Evolutionary conservation across 768 basidiomycete genomes (phyloP), one percentile per base, ranked within the genome.

Genomic region (Boletus rubroflammeus): DNA sequence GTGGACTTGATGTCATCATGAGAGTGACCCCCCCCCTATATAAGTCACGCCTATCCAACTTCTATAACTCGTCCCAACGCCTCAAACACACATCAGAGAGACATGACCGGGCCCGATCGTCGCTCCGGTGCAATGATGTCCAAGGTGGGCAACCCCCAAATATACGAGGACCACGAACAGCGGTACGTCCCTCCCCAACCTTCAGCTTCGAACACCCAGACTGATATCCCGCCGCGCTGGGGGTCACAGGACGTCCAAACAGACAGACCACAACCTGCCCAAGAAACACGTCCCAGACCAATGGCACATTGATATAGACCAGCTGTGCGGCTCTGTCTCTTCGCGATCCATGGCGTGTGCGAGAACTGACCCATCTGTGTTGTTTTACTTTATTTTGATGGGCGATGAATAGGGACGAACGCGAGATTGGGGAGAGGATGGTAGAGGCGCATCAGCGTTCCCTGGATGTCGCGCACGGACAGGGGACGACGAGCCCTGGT

Each of bases 161-260:
- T 76, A 39, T 77, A 81, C 65, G 70, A 78, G 41, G 77, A 69
- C 44, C 71, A 74, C 21, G 79, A 81, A 47, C 79, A 81, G 59
- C 75, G 75, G 79, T 76, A 61, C 10, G 71, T 59, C 28, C 31
- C 50, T 21, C 17, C 19, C 49, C 47, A 13, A 11, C 60, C 58
- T 23, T 6, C 2, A 3, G 15, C 4, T 10, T 32, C 17, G 8
- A 51, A 32, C 36, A 14, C 11, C 42, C 38, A 10, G 26, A 39
- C 23, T 11, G 35, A 48, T n/a, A 25, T 60, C 25, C 32, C 43
- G 19, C 40, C 55, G n/a, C 23, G 21, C n/a, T 28, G 21, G 23
- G 9, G 25, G 15, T 38, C 15, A 36, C 56, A 68, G 69, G 38
- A 65, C 61, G 7, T 57, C 57, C 47, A 70, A 60, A 39, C 58